These are phyloP conservation scores for Galium porrigens DNA, from an alignment of 305 asterid genomes.

Conservation along the genomic window DNA sequence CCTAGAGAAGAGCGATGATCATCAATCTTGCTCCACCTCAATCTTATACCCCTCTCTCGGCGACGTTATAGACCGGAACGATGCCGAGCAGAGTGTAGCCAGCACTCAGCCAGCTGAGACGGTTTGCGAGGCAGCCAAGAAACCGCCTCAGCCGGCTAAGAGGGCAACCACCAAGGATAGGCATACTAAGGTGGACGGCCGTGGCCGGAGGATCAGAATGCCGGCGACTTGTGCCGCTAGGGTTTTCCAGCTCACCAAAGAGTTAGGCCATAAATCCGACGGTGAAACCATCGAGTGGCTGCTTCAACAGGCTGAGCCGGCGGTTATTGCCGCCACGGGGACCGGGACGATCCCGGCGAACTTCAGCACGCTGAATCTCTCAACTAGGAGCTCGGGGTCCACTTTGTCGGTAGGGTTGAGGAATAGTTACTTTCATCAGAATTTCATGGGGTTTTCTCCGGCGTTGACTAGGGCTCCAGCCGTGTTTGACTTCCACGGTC, in stretches of 20 bases:
- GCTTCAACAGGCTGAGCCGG: slow-evolving; percentile 65
- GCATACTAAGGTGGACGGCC: slow-evolving; percentile 63
- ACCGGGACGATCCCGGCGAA: slow-evolving; percentile 69
- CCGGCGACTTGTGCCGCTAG: slow-evolving; percentile 68
- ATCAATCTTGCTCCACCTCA: slow-evolving; percentile 20
- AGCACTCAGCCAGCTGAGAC: not conserved
- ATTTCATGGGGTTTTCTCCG: slow-evolving; percentile 15
- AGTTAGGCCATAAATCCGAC: slow-evolving; percentile 54
- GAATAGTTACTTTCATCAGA: slow-evolving; percentile 20
- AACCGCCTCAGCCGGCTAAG: slow-evolving; percentile 27
- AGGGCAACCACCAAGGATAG: slow-evolving; percentile 39
- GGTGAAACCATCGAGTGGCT: slow-evolving; percentile 66
- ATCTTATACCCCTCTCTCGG: slow-evolving; percentile 7
- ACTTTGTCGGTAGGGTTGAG: slow-evolving; percentile 27
- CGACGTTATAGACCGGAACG: not conserved
- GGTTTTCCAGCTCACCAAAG: slow-evolving; percentile 57
- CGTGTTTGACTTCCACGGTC: slow-evolving; percentile 18
- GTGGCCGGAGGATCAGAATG: slow-evolving; percentile 61
- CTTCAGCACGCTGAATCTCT: slow-evolving; percentile 42
- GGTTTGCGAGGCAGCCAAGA: slow-evolving; percentile 15
- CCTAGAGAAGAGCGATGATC: slow-evolving; percentile 30
- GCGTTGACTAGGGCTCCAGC: slow-evolving; percentile 10
- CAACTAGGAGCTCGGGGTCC: slow-evolving; percentile 43
- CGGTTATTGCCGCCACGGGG: slow-evolving; percentile 64
- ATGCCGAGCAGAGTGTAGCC: not conserved